Evolutionary conservation across 768 basidiomycete species (phyloP), one percentile per base, ranked within the genome.

Genomic region (Pleurotus platypus): DNA sequence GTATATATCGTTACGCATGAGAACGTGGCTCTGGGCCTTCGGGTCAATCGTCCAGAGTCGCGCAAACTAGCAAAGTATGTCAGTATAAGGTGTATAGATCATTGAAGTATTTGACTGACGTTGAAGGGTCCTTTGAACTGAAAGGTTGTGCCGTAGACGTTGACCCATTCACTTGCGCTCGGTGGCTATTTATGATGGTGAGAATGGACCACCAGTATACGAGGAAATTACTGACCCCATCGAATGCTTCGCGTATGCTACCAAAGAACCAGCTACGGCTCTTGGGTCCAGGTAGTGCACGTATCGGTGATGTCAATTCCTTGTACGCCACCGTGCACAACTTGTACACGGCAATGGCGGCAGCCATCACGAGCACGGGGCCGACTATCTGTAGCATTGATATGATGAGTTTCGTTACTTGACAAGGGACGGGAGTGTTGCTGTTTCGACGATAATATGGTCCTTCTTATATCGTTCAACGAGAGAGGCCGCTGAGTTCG

Each of bases 11-110:
- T 69, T 63, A 56, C 82, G 76, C 5, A 68, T 66, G 9, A 86
- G 68, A 56, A 86, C 72, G 58, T 84, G 77, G n/a, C 73, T 70
- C 27, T 85, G 24, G 1, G 81, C 83, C 2, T 72, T 70, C 0
- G 77, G 68, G 57, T 86, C 84, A 39, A 71, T 58, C 0, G 82
- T 82, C 62, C 75, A 67, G n/a, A 83, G 65, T 9, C 74, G 67
- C 8, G 27, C 46, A 13, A 55, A 50, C 49, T 74, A 15, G 5
- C 5, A 30, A 5, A 6, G 6, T 13, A 11, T n/a, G 13, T n/a
- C 3, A 35, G n/a, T 49, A 35, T 8, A 35, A 35, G 30, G 22
- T 1, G 30, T 35, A 5, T 49, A 16, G 30, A n/a, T n/a, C 8
- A 8, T 24, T 9, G 12, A 16, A 24, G 3, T 24, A 49, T n/a